Evolutionary conservation across 2,329 filamentous ascomycete species (phyloP).

Genomic region (Curvularia sp.): DNA sequence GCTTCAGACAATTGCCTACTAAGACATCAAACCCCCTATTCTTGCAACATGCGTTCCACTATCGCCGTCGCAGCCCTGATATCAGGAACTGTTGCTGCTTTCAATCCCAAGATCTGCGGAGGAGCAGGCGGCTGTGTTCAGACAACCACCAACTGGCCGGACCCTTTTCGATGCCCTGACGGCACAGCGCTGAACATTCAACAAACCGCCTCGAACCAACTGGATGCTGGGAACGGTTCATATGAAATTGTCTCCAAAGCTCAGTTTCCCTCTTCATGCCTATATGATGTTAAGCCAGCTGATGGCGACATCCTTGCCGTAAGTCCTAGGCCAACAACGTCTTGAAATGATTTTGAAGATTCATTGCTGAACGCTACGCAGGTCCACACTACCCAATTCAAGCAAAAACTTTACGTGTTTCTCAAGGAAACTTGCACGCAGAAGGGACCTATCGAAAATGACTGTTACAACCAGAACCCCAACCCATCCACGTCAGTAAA

Average conservation of each 20-base stretch:
- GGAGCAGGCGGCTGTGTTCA: neutral
- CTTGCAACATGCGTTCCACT: neutral
- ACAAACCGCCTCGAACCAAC: neutral
- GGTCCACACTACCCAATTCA: neutral
- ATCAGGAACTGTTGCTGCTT: neutral
- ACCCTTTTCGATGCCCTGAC: slow-evolving; percentile 1
- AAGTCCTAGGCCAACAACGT: neutral
- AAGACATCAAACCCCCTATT: neutral
- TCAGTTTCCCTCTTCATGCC: neutral
- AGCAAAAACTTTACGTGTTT: neutral
- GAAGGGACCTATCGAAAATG: neutral
- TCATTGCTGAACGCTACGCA: neutral
- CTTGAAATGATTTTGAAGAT: neutral
- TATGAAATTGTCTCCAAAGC: neutral
- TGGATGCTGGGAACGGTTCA: neutral
- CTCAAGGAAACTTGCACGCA: neutral
- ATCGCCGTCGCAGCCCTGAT: neutral
- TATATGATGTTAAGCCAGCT: neutral
- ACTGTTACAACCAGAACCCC: neutral
- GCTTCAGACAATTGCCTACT: neutral
- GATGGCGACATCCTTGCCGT: neutral
- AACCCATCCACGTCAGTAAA: neutral
- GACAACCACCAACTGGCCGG: neutral
- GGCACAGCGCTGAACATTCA: neutral
- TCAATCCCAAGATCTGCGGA: neutral